Evolutionary conservation across 148 eudicot genomes (phyloP), one percentile per base, ranked within the genome.

Genomic region (Polygonum maritimum): DNA sequence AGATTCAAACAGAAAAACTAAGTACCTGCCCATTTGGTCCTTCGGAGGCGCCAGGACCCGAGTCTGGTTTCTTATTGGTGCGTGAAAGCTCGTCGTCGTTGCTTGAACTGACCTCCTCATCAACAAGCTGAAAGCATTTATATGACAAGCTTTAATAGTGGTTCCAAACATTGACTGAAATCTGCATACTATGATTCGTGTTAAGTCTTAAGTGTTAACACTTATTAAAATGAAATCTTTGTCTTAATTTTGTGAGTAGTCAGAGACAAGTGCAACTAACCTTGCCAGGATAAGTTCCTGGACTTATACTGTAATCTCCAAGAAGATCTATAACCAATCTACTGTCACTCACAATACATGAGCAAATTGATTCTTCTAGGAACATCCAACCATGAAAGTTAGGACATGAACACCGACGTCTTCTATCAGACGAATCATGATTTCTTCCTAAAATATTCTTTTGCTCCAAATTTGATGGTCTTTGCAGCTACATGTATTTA

Each of bases 361-460:
- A 81, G 69, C 74, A 76, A 48, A 81, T 81, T 13, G 63, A 70
- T 39, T 91, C 87, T 78, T 89, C 85, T 72, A 88, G 82, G 73
- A 91, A 87, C 33, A 91, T 86, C 98, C 92, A 88, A 60, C 85
- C 81, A 74, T 74, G 77, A 65, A 80, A 86, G 69, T 82, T 80
- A 77, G 78, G 80, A 83, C 51, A 65, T 8, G 73, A 58, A 76
- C 51, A 71, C 48, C 48, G 70, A 69, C 78, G 78, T 49, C 73
- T 75, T 72, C 69, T 81, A 48, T 55, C 57, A 73, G 48, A 73
- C 69, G 57, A 79, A 77, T 72, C 75, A 76, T 48, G 60, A 65
- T 48, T 73, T 52, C 51, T 80, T 73, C 81, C 77, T 16, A 77
- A 84, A 73, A 65, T 49, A 39, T 74, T 80, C 57, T 82, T 74